These are phyloP conservation scores for Paratinospora sagittata DNA, from an alignment of 164 flowering plant species.

Conservation along the genomic window DNA sequence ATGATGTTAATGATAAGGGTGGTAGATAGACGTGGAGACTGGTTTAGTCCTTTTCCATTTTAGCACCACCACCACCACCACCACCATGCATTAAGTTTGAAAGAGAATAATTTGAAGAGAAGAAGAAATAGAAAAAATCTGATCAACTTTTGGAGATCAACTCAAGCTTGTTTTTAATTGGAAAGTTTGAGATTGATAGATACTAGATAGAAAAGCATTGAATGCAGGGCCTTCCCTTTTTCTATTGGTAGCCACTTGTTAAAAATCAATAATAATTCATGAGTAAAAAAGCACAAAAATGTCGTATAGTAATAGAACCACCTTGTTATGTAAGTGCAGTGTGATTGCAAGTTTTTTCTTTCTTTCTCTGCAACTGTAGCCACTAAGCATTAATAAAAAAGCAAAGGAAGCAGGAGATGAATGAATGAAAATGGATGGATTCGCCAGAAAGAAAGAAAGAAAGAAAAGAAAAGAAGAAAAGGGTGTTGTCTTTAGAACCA, in stretches of 20 bases:
- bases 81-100: too few relatives aligned
- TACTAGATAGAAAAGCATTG: too few relatives aligned
- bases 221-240: too few relatives aligned
- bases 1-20: too few relatives aligned
- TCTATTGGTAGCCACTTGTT: not conserved
- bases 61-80: too few relatives aligned
- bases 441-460: not conserved
- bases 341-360: not conserved
- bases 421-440: conserved; percentile 6
- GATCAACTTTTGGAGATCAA: too few relatives aligned
- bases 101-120: too few relatives aligned
- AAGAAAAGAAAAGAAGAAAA: not conserved
- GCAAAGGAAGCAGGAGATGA: not conserved
- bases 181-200: too few relatives aligned
- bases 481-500: conserved; percentile 30
- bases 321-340: not conserved
- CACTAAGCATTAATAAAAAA: conserved; percentile 12
- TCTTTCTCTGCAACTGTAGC: conserved; percentile 4
- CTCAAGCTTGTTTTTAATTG: too few relatives aligned
- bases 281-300: not conserved
- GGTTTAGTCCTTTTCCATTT: too few relatives aligned
- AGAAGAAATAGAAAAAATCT: too few relatives aligned
- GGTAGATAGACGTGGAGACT: too few relatives aligned
- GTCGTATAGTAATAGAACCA: not conserved
- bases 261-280: not conserved